Percentiles rank a stretch among this genome's conserved stretches.
Evolutionary conservation across 768 basidiomycete genomes (phyloP).

Genomic region (Russula emetica): DNA sequence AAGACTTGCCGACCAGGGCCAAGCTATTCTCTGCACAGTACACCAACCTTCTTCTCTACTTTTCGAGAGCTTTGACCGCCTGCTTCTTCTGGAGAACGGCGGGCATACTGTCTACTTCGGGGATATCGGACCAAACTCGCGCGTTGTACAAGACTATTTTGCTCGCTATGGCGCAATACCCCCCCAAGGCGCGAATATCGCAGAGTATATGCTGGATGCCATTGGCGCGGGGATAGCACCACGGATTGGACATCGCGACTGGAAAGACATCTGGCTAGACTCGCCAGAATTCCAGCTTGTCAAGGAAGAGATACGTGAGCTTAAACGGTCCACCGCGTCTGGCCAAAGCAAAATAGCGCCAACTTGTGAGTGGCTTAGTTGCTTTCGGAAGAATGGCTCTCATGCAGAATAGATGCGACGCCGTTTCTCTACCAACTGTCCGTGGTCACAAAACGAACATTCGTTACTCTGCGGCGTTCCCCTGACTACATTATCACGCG

Average conservation of each 20-base stretch:
- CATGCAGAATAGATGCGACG: constrained; percentile 55
- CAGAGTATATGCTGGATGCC: constrained; percentile 73
- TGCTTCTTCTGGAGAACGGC: constrained; percentile 65
- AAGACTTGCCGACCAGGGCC: constrained; percentile 80
- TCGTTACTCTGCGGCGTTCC: constrained; percentile 71
- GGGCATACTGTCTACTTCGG: constrained; percentile 95
- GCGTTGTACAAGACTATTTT: constrained; percentile 70
- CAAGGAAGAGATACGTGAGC: constrained; percentile 36
- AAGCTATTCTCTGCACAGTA: constrained; percentile 87
- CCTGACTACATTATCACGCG: constrained; percentile 85
- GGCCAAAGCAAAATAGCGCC: background rate
- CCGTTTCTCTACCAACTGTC: constrained; percentile 70
- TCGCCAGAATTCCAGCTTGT: constrained; percentile 49
- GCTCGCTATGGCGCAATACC: constrained; percentile 67
- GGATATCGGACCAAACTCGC: constrained; percentile 73
- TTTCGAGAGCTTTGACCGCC: constrained; percentile 80
- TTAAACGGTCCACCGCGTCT: constrained; percentile 33
- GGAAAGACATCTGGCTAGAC: constrained; percentile 81
- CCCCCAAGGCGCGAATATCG: constrained; percentile 73
- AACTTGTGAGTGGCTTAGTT: constrained; percentile 8
- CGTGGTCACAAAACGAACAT: constrained; percentile 62
- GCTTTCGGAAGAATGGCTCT: background rate
- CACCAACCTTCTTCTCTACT: constrained; percentile 84
- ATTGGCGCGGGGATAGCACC: constrained; percentile 79
- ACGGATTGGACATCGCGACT: constrained; percentile 72